These are phyloP conservation scores for Podospora australis DNA, from an alignment of 495 filamentous ascomycete species.

Conservation along the genomic window DNA sequence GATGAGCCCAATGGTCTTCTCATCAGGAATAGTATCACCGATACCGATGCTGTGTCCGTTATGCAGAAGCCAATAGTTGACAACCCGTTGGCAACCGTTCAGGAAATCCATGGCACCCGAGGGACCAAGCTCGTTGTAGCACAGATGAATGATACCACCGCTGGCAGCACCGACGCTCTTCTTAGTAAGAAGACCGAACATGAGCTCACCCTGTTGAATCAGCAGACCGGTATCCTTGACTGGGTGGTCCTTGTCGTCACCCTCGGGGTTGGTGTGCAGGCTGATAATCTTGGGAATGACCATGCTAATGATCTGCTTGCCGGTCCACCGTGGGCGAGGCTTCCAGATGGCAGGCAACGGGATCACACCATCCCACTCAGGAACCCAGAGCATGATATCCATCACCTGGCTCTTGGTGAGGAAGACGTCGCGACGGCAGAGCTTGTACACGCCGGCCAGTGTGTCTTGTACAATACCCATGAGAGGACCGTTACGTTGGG, in stretches of 20 bases:
- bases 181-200: constrained; percentile 87
- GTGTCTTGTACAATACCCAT: constrained; percentile 99
- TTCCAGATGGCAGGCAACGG: constrained; percentile 86
- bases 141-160: constrained; percentile 88
- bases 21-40: constrained; percentile 93
- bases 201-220: constrained; percentile 78
- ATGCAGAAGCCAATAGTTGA: constrained; percentile 97
- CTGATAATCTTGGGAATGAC: constrained; percentile 84
- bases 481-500: constrained; percentile 90
- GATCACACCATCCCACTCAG: constrained; percentile 93
- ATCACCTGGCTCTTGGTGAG: constrained; percentile 84
- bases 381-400: constrained; percentile 94
- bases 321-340: constrained; percentile 92
- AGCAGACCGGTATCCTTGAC: constrained; percentile 73
- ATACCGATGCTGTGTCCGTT: constrained; percentile 98
- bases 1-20: constrained; percentile 71
- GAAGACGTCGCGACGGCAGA: constrained; percentile 89
- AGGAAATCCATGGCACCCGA: constrained; percentile 88
- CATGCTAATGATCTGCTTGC: constrained; percentile 95
- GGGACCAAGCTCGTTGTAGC: constrained; percentile 88
- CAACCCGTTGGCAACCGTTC: constrained; percentile 85
- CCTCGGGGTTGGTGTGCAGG: constrained; percentile 54
- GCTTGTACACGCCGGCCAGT: constrained; percentile 91
- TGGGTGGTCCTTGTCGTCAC: constrained; percentile 47
- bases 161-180: constrained; percentile 84